Conservation (phyloP, 2,329 filamentous ascomycete species). For the Mycosphaerella arachidis region DNA sequence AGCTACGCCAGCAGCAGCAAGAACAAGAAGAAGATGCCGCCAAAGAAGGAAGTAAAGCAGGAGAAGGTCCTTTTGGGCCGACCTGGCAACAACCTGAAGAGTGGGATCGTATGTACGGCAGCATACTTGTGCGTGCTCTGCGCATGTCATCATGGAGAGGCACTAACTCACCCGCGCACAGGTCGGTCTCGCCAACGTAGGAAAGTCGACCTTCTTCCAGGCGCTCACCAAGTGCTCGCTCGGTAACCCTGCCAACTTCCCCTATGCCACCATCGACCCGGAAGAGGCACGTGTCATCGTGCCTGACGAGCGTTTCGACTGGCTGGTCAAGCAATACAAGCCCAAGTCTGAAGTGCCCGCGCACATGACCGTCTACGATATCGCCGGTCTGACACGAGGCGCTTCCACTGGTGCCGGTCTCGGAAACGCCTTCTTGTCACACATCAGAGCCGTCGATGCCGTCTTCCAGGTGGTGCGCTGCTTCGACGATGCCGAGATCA, state of each 20-base stretch:
- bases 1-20: slow-evolving; percentile 49
- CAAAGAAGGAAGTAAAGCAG: slow-evolving; percentile 87
- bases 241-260: slow-evolving; percentile 99
- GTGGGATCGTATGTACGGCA: slow-evolving; percentile 78
- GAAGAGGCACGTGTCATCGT: slow-evolving; percentile 98
- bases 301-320: slow-evolving; percentile 92
- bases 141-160: slow-evolving; percentile 31
- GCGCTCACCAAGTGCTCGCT: slow-evolving; percentile 96
- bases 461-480: slow-evolving; percentile 39
- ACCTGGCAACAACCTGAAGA: slow-evolving; percentile 97
- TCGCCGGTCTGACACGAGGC: slow-evolving; percentile 90
- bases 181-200: slow-evolving; percentile 98
- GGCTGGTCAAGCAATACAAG: slow-evolving; percentile 93
- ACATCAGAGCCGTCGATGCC: slow-evolving; percentile 71
- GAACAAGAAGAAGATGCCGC: slow-evolving; percentile 71
- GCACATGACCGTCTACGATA: slow-evolving; percentile 97
- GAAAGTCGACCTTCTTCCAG: slow-evolving; percentile 99
- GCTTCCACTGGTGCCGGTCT: slow-evolving; percentile 96
- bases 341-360: slow-evolving; percentile 96
- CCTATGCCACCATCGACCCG: slow-evolving; percentile 97
- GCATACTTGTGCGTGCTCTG: slow-evolving; percentile 30
- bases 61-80: slow-evolving; percentile 95
- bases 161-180: slow-evolving; percentile 47
- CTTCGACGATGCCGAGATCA: slow-evolving; percentile 97
- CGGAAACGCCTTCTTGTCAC: slow-evolving; percentile 95